phyloP scores from a whole-genome alignment of 495 filamentous ascomycete genomes.

The Penicillium fimorum region DNA sequence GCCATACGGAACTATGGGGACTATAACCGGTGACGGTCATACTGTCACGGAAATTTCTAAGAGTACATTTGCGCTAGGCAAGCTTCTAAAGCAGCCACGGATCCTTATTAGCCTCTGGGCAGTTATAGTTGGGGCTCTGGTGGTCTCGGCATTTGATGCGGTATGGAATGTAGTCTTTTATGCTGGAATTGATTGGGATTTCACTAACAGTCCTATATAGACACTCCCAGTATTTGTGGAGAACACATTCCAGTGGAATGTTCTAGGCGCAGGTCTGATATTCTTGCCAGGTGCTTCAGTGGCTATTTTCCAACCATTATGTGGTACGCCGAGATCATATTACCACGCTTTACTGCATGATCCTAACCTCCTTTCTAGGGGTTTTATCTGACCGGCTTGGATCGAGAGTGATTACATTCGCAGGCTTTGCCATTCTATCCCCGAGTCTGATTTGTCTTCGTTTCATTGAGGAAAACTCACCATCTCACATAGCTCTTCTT shows the following conservation, averaged over 20 bases:
- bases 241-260: slow-evolving; percentile 58
- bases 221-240: slow-evolving; percentile 60
- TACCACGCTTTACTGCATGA: slow-evolving; percentile 34
- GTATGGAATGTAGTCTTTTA: slow-evolving; percentile 7
- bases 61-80: slow-evolving; percentile 1
- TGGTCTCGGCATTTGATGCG: slow-evolving; percentile 21
- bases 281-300: slow-evolving; percentile 65
- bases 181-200: neutral
- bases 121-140: slow-evolving; percentile 16
- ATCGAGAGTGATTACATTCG: slow-evolving; percentile 42
- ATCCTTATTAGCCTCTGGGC: slow-evolving; percentile 22
- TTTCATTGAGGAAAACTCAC: slow-evolving; percentile 33
- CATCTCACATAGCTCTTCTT: slow-evolving; percentile 32
- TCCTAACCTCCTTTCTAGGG: slow-evolving; percentile 25
- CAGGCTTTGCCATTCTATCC: slow-evolving; percentile 47
- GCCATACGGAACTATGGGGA: slow-evolving; percentile 7
- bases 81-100: slow-evolving; percentile 16
- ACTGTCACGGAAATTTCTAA: neutral
- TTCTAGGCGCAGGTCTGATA: slow-evolving; percentile 64
- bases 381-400: slow-evolving; percentile 51
- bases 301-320: slow-evolving; percentile 45
- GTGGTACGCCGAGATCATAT: slow-evolving; percentile 31
- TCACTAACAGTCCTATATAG: slow-evolving; percentile 8
- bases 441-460: slow-evolving; percentile 51
- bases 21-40: neutral